Conservation (phyloP, 352 stramenopile species). For the Phytophthora quininea region DNA sequence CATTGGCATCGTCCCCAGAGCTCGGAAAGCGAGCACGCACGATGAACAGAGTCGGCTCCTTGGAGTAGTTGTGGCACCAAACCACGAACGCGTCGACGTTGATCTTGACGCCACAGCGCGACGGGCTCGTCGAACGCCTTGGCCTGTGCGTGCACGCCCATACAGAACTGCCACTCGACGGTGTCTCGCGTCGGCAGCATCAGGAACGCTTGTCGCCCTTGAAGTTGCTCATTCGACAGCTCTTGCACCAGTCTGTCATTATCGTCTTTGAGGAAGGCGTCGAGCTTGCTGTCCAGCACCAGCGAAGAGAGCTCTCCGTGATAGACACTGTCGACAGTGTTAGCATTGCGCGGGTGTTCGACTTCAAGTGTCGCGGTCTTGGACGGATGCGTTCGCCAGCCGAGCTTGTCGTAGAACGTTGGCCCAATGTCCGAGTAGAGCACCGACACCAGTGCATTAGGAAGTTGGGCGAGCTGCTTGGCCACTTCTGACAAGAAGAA, state of each 20-base stretch:
- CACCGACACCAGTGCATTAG: conserved; percentile 39
- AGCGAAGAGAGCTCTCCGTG: conserved; percentile 20
- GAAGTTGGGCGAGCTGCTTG: conserved; percentile 30
- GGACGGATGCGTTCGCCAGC: conserved; percentile 51
- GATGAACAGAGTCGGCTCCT: conserved; percentile 61
- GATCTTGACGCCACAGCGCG: conserved; percentile 42
- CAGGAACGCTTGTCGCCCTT: conserved; percentile 41
- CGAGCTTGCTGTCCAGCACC: conserved; percentile 37
- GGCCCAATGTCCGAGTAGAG: conserved; percentile 66
- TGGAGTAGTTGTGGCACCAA: conserved; percentile 62
- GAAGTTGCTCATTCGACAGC: conserved; percentile 29
- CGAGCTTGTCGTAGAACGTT: conserved; percentile 56
- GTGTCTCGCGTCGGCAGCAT: conserved; percentile 48
- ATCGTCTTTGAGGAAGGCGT: conserved; percentile 46
- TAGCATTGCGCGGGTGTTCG: conserved; percentile 18
- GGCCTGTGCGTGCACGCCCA: conserved; percentile 42
- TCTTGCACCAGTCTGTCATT: conserved; percentile 39
- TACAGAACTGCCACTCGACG: conserved; percentile 62
- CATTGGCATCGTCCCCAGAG: conserved; percentile 14
- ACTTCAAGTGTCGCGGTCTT: conserved; percentile 40
- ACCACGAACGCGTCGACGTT: conserved; percentile 51
- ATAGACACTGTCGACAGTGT: not conserved
- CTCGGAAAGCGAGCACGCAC: conserved; percentile 44
- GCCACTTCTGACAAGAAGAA: conserved; percentile 50
- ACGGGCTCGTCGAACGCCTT: conserved; percentile 36